Conservation (phyloP, 164 flowering plant species). For the Vitis amurensis region DNA sequence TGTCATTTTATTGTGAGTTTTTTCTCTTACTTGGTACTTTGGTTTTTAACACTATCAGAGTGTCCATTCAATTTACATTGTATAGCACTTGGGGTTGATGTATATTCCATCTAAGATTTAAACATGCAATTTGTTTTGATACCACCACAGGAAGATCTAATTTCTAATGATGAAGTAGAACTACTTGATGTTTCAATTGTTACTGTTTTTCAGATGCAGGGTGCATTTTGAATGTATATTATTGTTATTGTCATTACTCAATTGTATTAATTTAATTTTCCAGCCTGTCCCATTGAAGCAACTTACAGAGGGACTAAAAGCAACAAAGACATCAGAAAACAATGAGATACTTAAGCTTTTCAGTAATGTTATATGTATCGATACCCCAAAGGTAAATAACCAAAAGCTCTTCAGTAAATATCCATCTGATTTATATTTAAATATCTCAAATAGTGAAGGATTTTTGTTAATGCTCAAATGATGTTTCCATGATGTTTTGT, state of each 20-base stretch:
- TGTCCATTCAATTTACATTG: no score
- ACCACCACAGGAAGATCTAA: neutral
- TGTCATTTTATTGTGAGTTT: no score
- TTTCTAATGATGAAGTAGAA: no score
- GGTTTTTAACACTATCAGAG: no score
- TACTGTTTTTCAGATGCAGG: neutral
- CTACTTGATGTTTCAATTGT: no score
- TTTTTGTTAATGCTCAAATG: neutral
- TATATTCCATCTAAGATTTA: no score
- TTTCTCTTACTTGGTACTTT: no score
- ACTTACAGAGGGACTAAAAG: constrained; percentile 83
- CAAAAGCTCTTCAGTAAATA: neutral
- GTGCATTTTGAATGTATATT: neutral
- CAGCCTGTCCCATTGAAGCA: constrained; percentile 87
- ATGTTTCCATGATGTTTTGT: no score
- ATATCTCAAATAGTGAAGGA: neutral
- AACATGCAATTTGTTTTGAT: neutral
- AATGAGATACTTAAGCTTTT: constrained; percentile 69
- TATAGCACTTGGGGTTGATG: no score
- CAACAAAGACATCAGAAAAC: constrained; percentile 62
- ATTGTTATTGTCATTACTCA: neutral
- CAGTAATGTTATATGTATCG: constrained; percentile 57
- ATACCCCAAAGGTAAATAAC: constrained; percentile 79
- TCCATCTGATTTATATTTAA: neutral
- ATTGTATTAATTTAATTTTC: constrained; percentile 10